Evolutionary conservation across 2,329 filamentous ascomycete species (phyloP).

Genomic region (Fusarium liriodendri): DNA sequence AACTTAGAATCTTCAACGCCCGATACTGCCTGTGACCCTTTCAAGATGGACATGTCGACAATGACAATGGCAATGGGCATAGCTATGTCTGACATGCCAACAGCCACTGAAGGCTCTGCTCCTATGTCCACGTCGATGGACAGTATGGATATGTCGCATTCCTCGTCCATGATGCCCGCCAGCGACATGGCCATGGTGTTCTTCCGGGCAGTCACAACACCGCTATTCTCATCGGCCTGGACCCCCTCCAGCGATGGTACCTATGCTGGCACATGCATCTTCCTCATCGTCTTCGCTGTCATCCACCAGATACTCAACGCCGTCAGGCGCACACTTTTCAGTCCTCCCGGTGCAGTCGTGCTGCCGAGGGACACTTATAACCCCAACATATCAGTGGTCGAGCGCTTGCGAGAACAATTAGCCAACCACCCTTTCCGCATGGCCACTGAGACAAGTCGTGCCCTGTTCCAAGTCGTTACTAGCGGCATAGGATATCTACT

Average conservation of each 20-base stretch:
- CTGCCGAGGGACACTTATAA: not conserved
- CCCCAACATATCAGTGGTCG: not conserved
- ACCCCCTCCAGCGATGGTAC: not conserved
- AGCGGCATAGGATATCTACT: not conserved
- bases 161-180: not conserved
- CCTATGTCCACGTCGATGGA: not conserved
- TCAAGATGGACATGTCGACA: not conserved
- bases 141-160: not conserved
- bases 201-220: not conserved
- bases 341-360: not conserved
- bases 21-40: not conserved
- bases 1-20: too few species aligned
- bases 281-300: not conserved
- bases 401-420: not conserved
- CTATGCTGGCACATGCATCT: not conserved
- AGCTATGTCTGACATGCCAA: not conserved
- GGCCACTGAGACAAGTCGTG: not conserved
- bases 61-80: not conserved
- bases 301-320: not conserved
- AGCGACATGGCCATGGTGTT: not conserved
- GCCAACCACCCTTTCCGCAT: not conserved
- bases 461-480: not conserved
- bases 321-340: not conserved
- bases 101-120: not conserved
- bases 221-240: not conserved